Conservation (phyloP, 2,329 filamentous ascomycete genomes). For the Fusarium dimerum region DNA sequence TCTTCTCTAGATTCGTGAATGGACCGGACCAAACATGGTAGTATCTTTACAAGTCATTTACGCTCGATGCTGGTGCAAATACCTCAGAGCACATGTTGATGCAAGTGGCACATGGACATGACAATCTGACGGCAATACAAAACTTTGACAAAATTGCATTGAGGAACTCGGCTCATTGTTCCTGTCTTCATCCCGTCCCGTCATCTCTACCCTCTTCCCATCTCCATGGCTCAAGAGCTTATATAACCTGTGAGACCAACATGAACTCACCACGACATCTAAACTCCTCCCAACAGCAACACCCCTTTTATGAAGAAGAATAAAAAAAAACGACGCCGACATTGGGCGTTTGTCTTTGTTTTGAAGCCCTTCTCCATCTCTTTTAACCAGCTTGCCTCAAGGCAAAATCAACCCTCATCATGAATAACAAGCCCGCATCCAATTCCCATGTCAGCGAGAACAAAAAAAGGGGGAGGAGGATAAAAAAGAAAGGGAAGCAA, state of each 20-base stretch:
- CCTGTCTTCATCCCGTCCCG: background rate
- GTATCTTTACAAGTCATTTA: no score
- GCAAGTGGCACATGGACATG: background rate
- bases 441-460: background rate
- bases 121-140: background rate
- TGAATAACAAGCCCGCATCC: background rate
- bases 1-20: no score
- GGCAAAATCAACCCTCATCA: background rate
- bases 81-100: background rate
- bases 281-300: background rate
- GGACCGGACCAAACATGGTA: no score
- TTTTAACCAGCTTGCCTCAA: background rate
- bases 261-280: background rate
- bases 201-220: background rate
- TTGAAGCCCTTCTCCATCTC: background rate
- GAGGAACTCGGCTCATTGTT: background rate
- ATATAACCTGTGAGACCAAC: background rate
- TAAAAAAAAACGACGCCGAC: background rate
- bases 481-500: constrained; percentile 2
- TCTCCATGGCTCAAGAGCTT: background rate
- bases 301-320: no score
- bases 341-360: background rate
- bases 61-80: no score
- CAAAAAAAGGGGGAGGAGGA: background rate
- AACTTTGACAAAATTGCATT: background rate